Evolutionary conservation across 495 filamentous ascomycete genomes (phyloP).

Genomic region (Penicillium pancosmium): DNA sequence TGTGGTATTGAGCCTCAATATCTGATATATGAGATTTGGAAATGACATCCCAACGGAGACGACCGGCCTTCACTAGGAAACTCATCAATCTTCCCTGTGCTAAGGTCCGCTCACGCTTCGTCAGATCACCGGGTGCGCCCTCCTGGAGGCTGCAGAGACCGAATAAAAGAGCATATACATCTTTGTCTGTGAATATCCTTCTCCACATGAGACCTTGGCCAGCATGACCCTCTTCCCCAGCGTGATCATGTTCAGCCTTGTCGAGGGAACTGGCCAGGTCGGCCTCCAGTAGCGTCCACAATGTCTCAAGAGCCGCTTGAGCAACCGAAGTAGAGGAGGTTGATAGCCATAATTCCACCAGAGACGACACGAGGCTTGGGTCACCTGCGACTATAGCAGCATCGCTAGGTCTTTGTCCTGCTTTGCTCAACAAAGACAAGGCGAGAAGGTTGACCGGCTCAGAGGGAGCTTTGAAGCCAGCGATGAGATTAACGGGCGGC

Average conservation of each 20-base stretch:
- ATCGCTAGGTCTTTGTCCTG: conserved; percentile 59
- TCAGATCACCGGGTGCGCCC: conserved; percentile 43
- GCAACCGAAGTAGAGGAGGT: conserved; percentile 73
- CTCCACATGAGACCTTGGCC: conserved; percentile 77
- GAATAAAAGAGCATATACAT: conserved; percentile 68
- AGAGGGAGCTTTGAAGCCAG: conserved; percentile 60
- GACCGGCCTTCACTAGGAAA: conserved; percentile 67
- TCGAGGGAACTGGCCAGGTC: conserved; percentile 54
- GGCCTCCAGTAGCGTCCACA: conserved; percentile 71
- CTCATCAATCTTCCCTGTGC: conserved; percentile 78
- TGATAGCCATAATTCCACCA: conserved; percentile 74
- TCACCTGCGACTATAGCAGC: conserved; percentile 69
- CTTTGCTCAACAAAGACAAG: conserved; percentile 73
- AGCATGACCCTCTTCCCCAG: conserved; percentile 36
- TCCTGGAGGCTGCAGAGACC: conserved; percentile 57
- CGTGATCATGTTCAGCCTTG: conserved; percentile 46
- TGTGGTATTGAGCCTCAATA: conserved; percentile 57
- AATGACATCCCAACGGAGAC: conserved; percentile 64
- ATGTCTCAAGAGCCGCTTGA: conserved; percentile 62
- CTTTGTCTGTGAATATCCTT: conserved; percentile 65
- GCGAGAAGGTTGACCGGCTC: conserved; percentile 70
- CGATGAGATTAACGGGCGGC: conserved; percentile 50
- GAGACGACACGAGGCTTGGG: conserved; percentile 58
- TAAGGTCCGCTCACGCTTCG: conserved; percentile 67
- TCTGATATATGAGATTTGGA: conserved; percentile 60